Conservation (phyloP, 164 flowering plant species). For the Cinnamomum micranthum region DNA sequence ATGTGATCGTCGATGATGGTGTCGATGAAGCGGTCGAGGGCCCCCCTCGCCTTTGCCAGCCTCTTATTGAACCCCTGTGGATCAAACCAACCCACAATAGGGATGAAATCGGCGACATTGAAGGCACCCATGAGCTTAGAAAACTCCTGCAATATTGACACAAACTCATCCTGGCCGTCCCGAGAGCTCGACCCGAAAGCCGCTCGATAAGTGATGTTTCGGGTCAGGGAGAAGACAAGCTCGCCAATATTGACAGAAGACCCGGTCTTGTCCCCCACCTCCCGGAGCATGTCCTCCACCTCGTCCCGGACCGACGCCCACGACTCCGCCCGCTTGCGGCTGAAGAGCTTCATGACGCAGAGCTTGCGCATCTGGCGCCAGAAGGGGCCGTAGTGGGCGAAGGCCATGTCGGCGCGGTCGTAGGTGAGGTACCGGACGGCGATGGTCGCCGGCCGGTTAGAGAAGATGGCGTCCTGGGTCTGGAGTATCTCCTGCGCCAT, state of each 20-base stretch:
- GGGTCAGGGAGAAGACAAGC: constrained; percentile 54
- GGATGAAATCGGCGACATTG: constrained; percentile 66
- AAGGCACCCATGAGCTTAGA: constrained; percentile 80
- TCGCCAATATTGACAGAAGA: constrained; percentile 52
- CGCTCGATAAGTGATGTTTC: constrained; percentile 52
- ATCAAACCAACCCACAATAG: constrained; percentile 50
- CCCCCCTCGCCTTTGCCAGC: constrained; percentile 40
- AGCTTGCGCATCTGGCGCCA: constrained; percentile 94
- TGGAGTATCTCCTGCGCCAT: constrained; percentile 69
- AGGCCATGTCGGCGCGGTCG: constrained; percentile 82
- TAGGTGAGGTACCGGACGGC: constrained; percentile 73
- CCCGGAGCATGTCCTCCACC: constrained; percentile 38
- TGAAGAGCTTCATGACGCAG: constrained; percentile 76
- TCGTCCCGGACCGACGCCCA: constrained; percentile 80
- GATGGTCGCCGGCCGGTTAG: constrained; percentile 67
- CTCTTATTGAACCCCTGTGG: constrained; percentile 50
- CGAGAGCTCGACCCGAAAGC: constrained; percentile 61
- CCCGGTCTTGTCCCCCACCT: constrained; percentile 27
- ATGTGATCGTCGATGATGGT: constrained; percentile 59
- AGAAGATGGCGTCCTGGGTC: constrained; percentile 65
- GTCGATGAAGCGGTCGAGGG: constrained; percentile 66
- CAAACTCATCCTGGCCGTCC: constrained; percentile 59
- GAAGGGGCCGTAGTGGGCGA: constrained; percentile 85
- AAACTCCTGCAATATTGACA: constrained; percentile 66
- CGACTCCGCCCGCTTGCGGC: constrained; percentile 75